Evolutionary conservation across 306 rosid genomes (phyloP), one percentile per base, ranked within the genome.

Genomic region (Glycine tomentella): DNA sequence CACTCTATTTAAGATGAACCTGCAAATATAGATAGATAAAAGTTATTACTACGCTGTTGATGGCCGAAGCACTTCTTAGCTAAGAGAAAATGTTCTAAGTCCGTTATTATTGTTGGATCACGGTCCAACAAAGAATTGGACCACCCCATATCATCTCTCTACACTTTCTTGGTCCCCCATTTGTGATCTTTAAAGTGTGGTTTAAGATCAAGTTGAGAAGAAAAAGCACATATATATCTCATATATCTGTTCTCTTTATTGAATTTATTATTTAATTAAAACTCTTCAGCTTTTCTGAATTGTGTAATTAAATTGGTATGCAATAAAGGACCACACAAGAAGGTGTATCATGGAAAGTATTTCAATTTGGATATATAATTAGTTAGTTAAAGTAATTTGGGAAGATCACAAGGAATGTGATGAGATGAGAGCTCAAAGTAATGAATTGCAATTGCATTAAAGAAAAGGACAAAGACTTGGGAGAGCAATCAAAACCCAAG

Each of bases 31-130:
- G 31, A 81, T 77, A 77, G 44, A 81, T 75, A 45, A 40, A 77
- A 77, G 73, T 71, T n/a, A 25, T 25, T 25, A 25, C 2, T 25
- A 25, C 31, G 1, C 31, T 25, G 31, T 25, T 25, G 31, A 69
- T 75, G 69, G 38, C n/a, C 61, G 62, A 46, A 56, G 40, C 17
- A 3, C n/a, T 10, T 68, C 5, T 8, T 8, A 46, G 76, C 5
- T 8, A 46, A 25, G 31, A 75, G 59, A 55, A 82, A 62, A 40
- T 63, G 3, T 74, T 85, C 65, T 42, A 40, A 77, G 81, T 74
- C 78, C 69, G 58, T 74, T 82, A 44, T 74, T 58, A 68, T 74
- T 78, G 77, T 85, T 85, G 88, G 88, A 84, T 81, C 72, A 36
- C 63, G 42, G 83, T 85, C 88, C 83, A 80, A 67, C 31, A 10